Base-by-base conservation (phyloP, 495 filamentous ascomycete genomes). In the Pseudoneurospora amorphoporcata region DNA sequence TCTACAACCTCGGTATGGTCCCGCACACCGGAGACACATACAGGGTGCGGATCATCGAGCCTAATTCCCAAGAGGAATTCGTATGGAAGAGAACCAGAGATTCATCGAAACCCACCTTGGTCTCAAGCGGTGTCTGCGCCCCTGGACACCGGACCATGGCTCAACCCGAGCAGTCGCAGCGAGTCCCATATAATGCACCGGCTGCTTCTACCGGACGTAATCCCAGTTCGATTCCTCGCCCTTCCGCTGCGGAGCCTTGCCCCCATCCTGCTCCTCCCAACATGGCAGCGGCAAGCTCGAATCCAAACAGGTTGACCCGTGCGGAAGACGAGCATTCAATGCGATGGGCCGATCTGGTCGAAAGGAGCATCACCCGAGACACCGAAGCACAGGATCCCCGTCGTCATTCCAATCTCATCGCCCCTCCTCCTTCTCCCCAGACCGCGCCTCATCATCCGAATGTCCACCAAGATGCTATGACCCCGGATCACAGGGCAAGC, bases 1-100 rank as follows among this genome's bases (percentile, higher is more conserved):
- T 85, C 68, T 70, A 69, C 16, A 82, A 83, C 72, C 75, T 86
- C 2, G 84, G 84, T 19, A 72, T 75, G 41, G 71, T 76, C n/a
- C 23, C 69, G 39, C 77, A 77, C n/a, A 70, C 38, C 38, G 75
- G 77, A 7, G 77, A 73, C 37, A 72, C 72, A 29, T 85, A 84
- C 70, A 32, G 77, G 10, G 74, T 86, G 29, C 71, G 72, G 47
- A 76, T 79, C 23, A 45, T 35, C 53, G 53, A 65, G 29, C 53
- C 53, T 65, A 65, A 65, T 35, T 65, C 53, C 7, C 65, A 58
- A n/a, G 41, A 43, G 35, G 74, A 42, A 35, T 65, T 65, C 14
- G 53, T 35, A 1, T 65, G 53, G 53, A 61, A 29, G 23, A 65
- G 53, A 37, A 5, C 35, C 35, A 5, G 35, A 12, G 53, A 65